Evolutionary conservation across 139 green algal species (phyloP).

Genomic region (Volvox africanus): DNA sequence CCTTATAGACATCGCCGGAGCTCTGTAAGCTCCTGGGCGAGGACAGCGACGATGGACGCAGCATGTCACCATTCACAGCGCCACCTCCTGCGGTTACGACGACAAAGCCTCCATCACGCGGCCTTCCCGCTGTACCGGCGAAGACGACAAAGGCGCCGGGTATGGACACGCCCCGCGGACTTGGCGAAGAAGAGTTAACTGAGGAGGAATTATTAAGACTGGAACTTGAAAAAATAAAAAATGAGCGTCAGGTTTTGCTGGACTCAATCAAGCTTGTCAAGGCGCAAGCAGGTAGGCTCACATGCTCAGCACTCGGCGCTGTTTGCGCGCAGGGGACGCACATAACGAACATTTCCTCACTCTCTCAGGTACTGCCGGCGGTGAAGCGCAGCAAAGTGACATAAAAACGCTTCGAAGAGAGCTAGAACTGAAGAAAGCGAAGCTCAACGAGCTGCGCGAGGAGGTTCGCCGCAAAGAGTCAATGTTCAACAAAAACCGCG

Average conservation of each 20-base stretch:
- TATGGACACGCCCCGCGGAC: constrained; percentile 65
- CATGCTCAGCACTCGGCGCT: neutral
- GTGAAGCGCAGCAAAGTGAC: constrained; percentile 85
- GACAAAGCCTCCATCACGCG: constrained; percentile 51
- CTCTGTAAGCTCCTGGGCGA: constrained; percentile 73
- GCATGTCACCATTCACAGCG: constrained; percentile 48
- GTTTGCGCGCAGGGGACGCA: too few relatives aligned
- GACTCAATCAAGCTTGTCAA: constrained; percentile 78
- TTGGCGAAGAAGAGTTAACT: constrained; percentile 77
- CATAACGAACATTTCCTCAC: neutral
- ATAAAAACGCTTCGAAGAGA: constrained; percentile 79
- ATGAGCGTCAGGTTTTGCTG: constrained; percentile 81
- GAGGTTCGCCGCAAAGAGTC: constrained; percentile 56
- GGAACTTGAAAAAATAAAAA: constrained; percentile 87
- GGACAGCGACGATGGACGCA: constrained; percentile 59
- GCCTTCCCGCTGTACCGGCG: neutral
- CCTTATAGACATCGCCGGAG: constrained; percentile 67
- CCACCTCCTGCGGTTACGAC: constrained; percentile 5
- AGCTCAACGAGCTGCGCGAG: constrained; percentile 85
- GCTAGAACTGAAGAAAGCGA: constrained; percentile 86
- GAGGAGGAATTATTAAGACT: constrained; percentile 80
- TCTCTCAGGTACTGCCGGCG: constrained; percentile 73
- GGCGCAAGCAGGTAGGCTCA: constrained; percentile 60
- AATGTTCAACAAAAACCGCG: constrained; percentile 52
- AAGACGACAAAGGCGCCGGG: constrained; percentile 30